Conservation (phyloP, 495 filamentous ascomycete species). For the Parathielavia hyrcaniae region DNA sequence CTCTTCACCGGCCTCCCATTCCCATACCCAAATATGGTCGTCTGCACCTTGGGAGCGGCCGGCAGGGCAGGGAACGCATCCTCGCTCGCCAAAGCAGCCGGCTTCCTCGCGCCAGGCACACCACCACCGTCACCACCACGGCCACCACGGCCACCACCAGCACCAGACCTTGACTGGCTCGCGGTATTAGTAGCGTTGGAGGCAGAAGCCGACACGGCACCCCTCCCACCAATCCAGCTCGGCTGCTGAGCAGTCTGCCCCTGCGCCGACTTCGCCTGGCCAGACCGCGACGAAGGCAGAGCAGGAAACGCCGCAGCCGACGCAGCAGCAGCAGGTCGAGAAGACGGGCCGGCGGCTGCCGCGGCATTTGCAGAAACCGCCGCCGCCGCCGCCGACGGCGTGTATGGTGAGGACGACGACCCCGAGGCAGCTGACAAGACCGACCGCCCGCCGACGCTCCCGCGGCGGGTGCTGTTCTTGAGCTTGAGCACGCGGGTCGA, state of each 20-base stretch:
- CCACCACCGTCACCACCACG: neutral
- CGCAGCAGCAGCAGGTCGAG: constrained; percentile 27
- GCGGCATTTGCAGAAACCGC: constrained; percentile 32
- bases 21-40: constrained; percentile 73
- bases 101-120: neutral
- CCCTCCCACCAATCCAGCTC: constrained; percentile 21
- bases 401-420: constrained; percentile 33
- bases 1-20: constrained; percentile 56
- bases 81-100: constrained; percentile 19
- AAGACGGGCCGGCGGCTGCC: neutral
- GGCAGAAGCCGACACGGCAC: neutral
- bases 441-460: constrained; percentile 16
- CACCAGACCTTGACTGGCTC: too few species aligned
- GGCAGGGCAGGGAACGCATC: constrained; percentile 82
- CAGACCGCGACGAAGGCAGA: constrained; percentile 27
- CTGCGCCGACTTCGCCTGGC: constrained; percentile 24
- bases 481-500: constrained; percentile 43
- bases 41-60: constrained; percentile 67
- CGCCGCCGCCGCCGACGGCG: constrained; percentile 37
- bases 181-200: neutral
- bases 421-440: constrained; percentile 40
- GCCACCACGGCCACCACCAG: constrained; percentile 25
- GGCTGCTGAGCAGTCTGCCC: neutral
- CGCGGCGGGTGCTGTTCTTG: constrained; percentile 44
- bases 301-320: constrained; percentile 33